Percentiles rank a stretch among this genome's conserved stretches.
phyloP scores from a whole-genome alignment of 2,329 filamentous ascomycete genomes.

The Diplocarpon mali region DNA sequence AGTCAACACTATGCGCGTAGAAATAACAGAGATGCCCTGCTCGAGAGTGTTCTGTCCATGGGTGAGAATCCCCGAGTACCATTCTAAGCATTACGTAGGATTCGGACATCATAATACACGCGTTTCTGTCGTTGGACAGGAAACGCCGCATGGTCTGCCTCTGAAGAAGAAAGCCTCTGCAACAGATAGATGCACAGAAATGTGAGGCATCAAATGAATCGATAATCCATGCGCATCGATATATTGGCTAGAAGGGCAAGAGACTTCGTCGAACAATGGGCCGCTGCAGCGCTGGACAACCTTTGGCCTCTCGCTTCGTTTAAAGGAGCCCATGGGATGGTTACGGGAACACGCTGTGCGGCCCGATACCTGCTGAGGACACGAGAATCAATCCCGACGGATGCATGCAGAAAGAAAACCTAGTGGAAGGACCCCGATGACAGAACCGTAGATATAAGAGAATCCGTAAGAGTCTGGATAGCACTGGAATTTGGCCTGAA shows the following conservation, averaged over 20 bases:
- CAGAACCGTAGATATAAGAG: conserved; percentile 3
- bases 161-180: conserved; percentile 3
- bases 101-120: conserved; percentile 4
- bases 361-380: conserved; percentile 13
- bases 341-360: conserved; percentile 16
- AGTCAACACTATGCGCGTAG: neutral
- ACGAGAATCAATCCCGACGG: conserved; percentile 13
- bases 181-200: conserved; percentile 5
- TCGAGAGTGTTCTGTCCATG: too few relatives aligned
- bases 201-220: conserved; percentile 11
- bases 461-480: neutral
- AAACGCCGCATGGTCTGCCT: conserved; percentile 8
- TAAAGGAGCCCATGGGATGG: conserved; percentile 13
- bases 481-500: too few relatives aligned
- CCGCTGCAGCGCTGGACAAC: conserved; percentile 4
- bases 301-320: conserved; percentile 10
- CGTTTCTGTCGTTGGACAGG: conserved; percentile 3
- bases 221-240: conserved; percentile 3
- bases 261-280: conserved; percentile 7
- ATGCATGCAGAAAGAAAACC: conserved; percentile 10
- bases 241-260: conserved; percentile 11
- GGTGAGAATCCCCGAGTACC: neutral
- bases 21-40: neutral
- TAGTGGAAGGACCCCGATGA: conserved; percentile 3
- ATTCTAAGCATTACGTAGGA: conserved; percentile 9